phyloP scores from a whole-genome alignment of 2,329 filamentous ascomycete genomes.

The Fonsecaea multimorphosa region DNA sequence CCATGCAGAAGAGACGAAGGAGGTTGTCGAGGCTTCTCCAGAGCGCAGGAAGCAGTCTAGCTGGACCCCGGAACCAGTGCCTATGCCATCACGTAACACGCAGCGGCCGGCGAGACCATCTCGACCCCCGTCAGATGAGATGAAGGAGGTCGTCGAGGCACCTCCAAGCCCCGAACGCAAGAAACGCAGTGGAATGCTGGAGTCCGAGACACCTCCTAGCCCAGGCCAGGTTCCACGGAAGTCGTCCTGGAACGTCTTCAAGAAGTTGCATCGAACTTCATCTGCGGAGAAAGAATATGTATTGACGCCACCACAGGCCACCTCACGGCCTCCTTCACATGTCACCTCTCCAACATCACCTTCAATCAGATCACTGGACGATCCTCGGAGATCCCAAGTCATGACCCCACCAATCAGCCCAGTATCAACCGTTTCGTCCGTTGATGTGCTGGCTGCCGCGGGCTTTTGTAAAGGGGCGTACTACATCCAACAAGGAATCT shows the following conservation, averaged over 20 bases:
- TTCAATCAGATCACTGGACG: slow-evolving; percentile 17
- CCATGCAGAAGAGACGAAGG: background rate
- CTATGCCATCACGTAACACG: background rate
- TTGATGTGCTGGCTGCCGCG: slow-evolving; percentile 19
- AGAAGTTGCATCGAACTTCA: slow-evolving; percentile 19
- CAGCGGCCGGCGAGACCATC: background rate
- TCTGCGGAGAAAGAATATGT: slow-evolving; percentile 16
- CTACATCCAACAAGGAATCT: slow-evolving; percentile 23
- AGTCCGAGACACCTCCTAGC: slow-evolving; percentile 10
- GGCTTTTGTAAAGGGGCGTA: slow-evolving; percentile 31
- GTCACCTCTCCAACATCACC: slow-evolving; percentile 17
- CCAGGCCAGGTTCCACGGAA: slow-evolving; percentile 18
- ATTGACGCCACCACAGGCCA: background rate
- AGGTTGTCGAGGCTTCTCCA: background rate
- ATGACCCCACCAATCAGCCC: slow-evolving; percentile 32
- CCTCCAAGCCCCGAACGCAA: background rate
- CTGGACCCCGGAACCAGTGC: slow-evolving; percentile 2
- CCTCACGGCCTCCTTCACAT: slow-evolving; percentile 13
- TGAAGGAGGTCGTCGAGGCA: slow-evolving; percentile 10
- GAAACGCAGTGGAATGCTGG: slow-evolving; percentile 13
- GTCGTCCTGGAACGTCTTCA: slow-evolving; percentile 29
- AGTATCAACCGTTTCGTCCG: slow-evolving; percentile 12
- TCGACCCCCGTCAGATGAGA: slow-evolving; percentile 1
- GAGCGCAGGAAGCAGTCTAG: background rate
- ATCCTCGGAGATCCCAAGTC: slow-evolving; percentile 11